phyloP scores from a whole-genome alignment of 2,329 filamentous ascomycete species.

The Clonostachys solani region DNA sequence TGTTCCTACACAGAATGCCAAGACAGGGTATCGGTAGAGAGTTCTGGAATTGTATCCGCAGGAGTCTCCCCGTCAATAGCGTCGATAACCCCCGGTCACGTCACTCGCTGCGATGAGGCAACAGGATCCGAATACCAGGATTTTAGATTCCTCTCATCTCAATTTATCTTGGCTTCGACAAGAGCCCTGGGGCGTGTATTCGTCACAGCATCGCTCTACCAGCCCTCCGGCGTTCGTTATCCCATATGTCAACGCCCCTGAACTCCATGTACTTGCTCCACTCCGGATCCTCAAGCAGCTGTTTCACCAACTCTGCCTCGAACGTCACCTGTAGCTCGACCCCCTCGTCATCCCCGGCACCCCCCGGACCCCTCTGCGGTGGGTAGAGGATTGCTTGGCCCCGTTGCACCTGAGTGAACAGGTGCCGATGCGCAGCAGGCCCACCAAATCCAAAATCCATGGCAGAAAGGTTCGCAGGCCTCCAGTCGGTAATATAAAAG shows the following conservation, averaged over 20 bases:
- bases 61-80: too few relatives aligned
- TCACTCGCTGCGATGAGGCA: too few relatives aligned
- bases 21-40: too few relatives aligned
- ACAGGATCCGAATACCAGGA: too few relatives aligned
- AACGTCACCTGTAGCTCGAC: slow-evolving; percentile 22
- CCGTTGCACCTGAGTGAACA: slow-evolving; percentile 18
- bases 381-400: slow-evolving; percentile 22
- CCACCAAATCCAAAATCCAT: slow-evolving; percentile 28
- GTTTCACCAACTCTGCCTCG: slow-evolving; percentile 21
- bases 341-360: slow-evolving; percentile 25
- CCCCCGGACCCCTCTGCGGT: too few relatives aligned
- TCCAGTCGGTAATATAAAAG: slow-evolving; percentile 26
- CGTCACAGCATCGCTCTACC: not conserved
- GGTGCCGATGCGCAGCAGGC: slow-evolving; percentile 22
- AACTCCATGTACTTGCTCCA: slow-evolving; percentile 30
- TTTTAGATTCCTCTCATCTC: too few relatives aligned
- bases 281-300: slow-evolving; percentile 24
- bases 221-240: not conserved
- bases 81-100: too few relatives aligned
- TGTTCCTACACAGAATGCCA: too few relatives aligned
- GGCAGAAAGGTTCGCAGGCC: slow-evolving; percentile 16
- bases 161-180: not conserved
- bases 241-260: slow-evolving; percentile 21
- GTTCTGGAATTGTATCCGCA: too few relatives aligned
- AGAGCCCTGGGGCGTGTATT: not conserved